These are phyloP conservation scores for Candida germanica DNA, from an alignment of 805 yeast species.

Conservation along the genomic window DNA sequence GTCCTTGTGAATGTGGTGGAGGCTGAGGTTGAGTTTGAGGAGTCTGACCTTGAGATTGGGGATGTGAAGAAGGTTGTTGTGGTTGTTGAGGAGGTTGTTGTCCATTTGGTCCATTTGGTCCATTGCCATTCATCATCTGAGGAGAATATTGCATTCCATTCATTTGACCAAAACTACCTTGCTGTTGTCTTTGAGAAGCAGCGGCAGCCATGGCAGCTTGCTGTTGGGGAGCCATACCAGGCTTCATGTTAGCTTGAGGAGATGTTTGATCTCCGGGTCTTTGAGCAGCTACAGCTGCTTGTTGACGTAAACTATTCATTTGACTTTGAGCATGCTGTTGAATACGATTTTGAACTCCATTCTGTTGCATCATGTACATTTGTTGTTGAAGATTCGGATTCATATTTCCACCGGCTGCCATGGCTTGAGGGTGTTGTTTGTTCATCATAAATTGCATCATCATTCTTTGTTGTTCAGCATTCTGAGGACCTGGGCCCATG, in stretches of 20 bases:
- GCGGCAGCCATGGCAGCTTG: slow-evolving; percentile 1
- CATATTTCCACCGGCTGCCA: slow-evolving; percentile 11
- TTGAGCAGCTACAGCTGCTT: slow-evolving; percentile 30
- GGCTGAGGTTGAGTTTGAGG: slow-evolving; percentile 6
- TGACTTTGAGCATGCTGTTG: slow-evolving; percentile 50
- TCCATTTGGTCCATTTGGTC: slow-evolving; percentile 3
- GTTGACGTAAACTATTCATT: slow-evolving; percentile 50
- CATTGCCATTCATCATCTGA: slow-evolving; percentile 11
- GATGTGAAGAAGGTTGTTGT: neutral
- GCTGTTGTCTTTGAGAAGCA: slow-evolving; percentile 3
- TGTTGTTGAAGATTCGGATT: slow-evolving; percentile 21
- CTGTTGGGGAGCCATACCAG: slow-evolving; percentile 3
- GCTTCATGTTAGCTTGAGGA: slow-evolving; percentile 10
- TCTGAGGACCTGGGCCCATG: slow-evolving; percentile 3
- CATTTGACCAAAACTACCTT: slow-evolving; percentile 3
- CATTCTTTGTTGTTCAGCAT: slow-evolving; percentile 14
- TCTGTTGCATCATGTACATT: slow-evolving; percentile 25
- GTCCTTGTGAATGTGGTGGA: slow-evolving; percentile 2
- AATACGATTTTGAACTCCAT: slow-evolving; percentile 24
- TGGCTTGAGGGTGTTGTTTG: slow-evolving; percentile 12
- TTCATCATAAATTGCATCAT: slow-evolving; percentile 16
- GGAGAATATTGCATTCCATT: slow-evolving; percentile 12
- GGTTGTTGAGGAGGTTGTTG: neutral
- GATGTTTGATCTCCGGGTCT: slow-evolving; percentile 12
- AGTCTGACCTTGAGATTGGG: slow-evolving; percentile 1